Percentiles rank a stretch among this genome's conserved stretches.
phyloP scores from a whole-genome alignment of 495 filamentous ascomycete genomes.

The Hypoxylon cercidicola region DNA sequence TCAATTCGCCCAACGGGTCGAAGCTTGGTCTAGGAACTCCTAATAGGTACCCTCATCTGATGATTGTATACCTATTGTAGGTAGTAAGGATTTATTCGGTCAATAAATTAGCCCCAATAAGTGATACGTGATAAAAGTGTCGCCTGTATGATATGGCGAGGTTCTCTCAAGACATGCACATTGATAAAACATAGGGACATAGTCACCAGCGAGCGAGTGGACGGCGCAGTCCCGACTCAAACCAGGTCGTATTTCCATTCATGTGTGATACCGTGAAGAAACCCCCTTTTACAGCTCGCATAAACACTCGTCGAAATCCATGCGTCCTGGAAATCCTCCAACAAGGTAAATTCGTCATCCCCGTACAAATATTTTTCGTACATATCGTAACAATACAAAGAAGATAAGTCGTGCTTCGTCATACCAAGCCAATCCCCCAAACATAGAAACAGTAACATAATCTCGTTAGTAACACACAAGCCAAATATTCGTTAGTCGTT shows the following conservation, averaged over 20 bases:
- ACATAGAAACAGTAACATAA: conserved; percentile 23
- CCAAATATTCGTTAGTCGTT: conserved; percentile 21
- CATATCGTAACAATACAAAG: conserved; percentile 33
- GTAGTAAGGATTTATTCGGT: no score
- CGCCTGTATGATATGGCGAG: no score
- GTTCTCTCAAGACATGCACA: no score
- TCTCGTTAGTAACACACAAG: conserved; percentile 21
- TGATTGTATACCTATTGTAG: no score
- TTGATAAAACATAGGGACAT: no score
- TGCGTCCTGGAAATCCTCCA: background rate
- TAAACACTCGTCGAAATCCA: background rate
- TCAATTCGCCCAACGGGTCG: no score
- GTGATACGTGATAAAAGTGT: no score
- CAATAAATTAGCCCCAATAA: no score
- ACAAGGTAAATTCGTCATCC: conserved; percentile 19
- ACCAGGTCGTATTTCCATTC: conserved; percentile 5
- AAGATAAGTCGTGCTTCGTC: background rate
- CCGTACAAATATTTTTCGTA: conserved; percentile 31
- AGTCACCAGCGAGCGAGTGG: no score
- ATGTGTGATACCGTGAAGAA: conserved; percentile 6
- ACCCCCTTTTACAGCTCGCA: background rate
- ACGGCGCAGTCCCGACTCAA: no score
- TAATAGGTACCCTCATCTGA: no score
- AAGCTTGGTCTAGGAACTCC: no score
- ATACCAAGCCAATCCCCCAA: conserved; percentile 2